Conservation (phyloP, 1,284 basidiomycete species). For the Porodaedalea pini region DNA sequence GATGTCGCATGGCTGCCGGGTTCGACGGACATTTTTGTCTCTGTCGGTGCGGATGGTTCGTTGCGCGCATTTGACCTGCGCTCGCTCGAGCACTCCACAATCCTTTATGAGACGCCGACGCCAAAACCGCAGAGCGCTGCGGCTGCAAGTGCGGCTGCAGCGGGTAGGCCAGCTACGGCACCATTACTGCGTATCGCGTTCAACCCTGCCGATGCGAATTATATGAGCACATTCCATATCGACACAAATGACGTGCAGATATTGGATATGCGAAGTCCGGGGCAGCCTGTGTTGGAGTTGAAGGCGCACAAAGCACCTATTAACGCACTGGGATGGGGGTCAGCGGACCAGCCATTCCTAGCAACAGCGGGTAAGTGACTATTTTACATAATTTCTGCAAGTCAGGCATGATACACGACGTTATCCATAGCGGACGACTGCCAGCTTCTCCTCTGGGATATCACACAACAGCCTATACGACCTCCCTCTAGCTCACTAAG, state of each 20-base stretch:
- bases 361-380: constrained; percentile 73
- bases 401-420: constrained; percentile 4
- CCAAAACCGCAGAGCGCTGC: constrained; percentile 59
- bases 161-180: constrained; percentile 65
- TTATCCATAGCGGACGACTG: constrained; percentile 75
- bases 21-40: constrained; percentile 97
- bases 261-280: constrained; percentile 91
- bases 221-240: constrained; percentile 92
- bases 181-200: constrained; percentile 83
- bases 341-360: constrained; percentile 74
- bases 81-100: constrained; percentile 96
- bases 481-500: constrained; percentile 43
- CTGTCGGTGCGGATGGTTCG: constrained; percentile 96
- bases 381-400: constrained; percentile 11
- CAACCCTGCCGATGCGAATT: constrained; percentile 84
- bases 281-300: constrained; percentile 88
- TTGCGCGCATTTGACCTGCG: constrained; percentile 96
- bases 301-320: constrained; percentile 74
- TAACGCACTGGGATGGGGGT: constrained; percentile 86
- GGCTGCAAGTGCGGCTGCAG: constrained; percentile 52
- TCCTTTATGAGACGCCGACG: constrained; percentile 91
- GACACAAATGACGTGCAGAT: constrained; percentile 86
- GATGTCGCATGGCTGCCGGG: constrained; percentile 98
- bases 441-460: constrained; percentile 87
- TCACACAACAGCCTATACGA: constrained; percentile 48